Conservation (phyloP, 495 filamentous ascomycete genomes). For the Alectoria sarmentosa region DNA sequence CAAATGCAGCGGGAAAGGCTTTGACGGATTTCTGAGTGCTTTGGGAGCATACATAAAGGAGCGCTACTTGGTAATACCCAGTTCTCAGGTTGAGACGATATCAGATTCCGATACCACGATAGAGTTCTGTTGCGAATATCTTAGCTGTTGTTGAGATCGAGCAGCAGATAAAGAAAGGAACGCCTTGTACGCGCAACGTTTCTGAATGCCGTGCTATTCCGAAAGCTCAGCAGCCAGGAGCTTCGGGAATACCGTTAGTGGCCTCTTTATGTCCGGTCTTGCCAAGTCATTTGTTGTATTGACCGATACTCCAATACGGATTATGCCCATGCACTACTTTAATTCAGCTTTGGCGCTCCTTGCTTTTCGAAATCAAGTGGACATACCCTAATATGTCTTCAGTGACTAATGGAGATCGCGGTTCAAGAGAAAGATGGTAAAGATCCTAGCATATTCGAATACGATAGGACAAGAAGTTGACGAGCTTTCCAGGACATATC, state of each 20-base stretch:
- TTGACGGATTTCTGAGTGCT: background rate
- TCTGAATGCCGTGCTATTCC: too few species aligned
- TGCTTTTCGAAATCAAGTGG: background rate
- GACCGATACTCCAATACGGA: background rate
- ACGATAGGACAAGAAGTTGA: background rate
- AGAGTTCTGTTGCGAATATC: background rate
- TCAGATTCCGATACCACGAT: background rate
- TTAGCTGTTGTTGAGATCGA: background rate
- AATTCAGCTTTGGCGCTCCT: too few species aligned
- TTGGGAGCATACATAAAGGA: background rate
- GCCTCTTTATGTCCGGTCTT: background rate
- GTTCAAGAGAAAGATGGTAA: slow-evolving; percentile 17
- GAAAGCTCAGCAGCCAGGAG: too few species aligned
- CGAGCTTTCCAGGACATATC: slow-evolving; percentile 54
- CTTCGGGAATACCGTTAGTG: background rate
- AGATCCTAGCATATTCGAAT: background rate
- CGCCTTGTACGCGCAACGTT: too few species aligned
- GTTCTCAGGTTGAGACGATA: background rate
- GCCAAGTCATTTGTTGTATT: background rate
- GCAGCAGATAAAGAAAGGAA: background rate
- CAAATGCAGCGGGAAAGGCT: background rate
- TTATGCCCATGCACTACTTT: background rate
- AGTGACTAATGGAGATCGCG: slow-evolving; percentile 7
- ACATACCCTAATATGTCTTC: slow-evolving; percentile 16
- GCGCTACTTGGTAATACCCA: background rate